Base-by-base conservation (phyloP, 139 green algal species). In the Closterium sp. region DNA sequence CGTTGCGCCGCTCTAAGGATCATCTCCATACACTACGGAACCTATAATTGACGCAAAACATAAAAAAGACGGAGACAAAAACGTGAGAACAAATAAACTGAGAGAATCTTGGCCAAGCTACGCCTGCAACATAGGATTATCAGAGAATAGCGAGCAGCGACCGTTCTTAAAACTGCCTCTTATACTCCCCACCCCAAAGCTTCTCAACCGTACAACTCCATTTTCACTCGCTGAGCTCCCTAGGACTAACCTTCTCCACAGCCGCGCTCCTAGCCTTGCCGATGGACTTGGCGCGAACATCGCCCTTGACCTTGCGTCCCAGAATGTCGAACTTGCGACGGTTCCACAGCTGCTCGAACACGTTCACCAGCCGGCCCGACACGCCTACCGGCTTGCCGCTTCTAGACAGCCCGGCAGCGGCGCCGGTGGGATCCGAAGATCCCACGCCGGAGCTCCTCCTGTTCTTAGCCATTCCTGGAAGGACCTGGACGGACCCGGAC, bases 261-360 rank as follows among this genome's bases (percentile, higher is more conserved):
- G 91, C 91, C 1, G 93, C 91, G 6, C 34, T 88, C n/a, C 91
- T 29, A 0, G 91, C 50, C 38, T 93, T 93, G 27, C 91, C 91
- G 22, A 93, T n/a, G 24, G 31, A 31, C 29, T 86, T 30, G 28
- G 85, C 85, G 85, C 28, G n/a, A 31, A 31, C 85, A 30, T 93
- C 91, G 24, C 91, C 91, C 42, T 93, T 93, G 22, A 93, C 70
- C 91, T 95, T 95, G 31, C 89, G 89, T 24, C 93, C 92, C 87
- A 95, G 86, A 19, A 95, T 38, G 42, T 95, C 92, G 42, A 95
- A 95, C 88, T 95, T 95, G 32, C 70, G 62, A 31, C 92, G 30
- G 28, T 85, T 94, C 92, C 86, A 94, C 24, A 95, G 50, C 50
- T 42, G 45, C 92, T 95, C 93, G 73, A 95, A 95, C 13, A 90